Percentiles rank a stretch among this genome's conserved stretches.
These are phyloP conservation scores for Aspergillus brunneoviolaceus DNA, from an alignment of 2,329 filamentous ascomycete genomes.

Conservation along the genomic window DNA sequence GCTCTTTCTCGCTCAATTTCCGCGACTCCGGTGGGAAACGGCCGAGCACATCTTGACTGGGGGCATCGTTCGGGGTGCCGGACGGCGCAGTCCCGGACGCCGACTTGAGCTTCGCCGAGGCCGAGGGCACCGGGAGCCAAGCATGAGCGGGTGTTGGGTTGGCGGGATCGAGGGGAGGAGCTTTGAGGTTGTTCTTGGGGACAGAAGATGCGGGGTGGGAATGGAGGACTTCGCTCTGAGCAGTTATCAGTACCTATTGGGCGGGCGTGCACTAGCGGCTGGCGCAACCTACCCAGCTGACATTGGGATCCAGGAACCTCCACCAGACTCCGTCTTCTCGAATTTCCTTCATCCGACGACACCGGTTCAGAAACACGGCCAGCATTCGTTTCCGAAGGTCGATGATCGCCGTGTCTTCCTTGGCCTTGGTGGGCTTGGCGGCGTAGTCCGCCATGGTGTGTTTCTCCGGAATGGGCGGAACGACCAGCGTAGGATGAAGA, in stretches of 20 bases:
- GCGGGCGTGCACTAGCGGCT: conserved; percentile 15
- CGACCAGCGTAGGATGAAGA: conserved; percentile 90
- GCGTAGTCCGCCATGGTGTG: conserved; percentile 99
- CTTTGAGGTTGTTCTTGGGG: conserved; percentile 90
- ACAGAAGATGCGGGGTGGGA: conserved; percentile 87
- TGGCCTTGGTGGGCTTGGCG: conserved; percentile 94
- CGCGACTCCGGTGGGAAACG: conserved; percentile 80
- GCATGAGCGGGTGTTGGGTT: conserved; percentile 84
- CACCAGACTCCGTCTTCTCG: conserved; percentile 94
- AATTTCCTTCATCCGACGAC: conserved; percentile 87
- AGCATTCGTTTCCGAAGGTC: conserved; percentile 96
- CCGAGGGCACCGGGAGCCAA: conserved; percentile 81
- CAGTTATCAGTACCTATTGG: conserved; percentile 25
- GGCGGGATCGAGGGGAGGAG: conserved; percentile 91
- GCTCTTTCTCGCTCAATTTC: conserved; percentile 78
- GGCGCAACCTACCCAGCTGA: conserved; percentile 81
- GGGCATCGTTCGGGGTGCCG: conserved; percentile 54
- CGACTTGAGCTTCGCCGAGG: conserved; percentile 79
- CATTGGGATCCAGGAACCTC: conserved; percentile 96
- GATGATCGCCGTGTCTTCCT: conserved; percentile 95
- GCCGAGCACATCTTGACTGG: conserved; percentile 65
- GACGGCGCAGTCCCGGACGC: conserved; percentile 27
- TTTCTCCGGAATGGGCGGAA: conserved; percentile 97
- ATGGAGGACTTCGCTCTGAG: conserved; percentile 86
- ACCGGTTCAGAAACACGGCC: conserved; percentile 90